phyloP scores from a whole-genome alignment of 2,329 filamentous ascomycete genomes.

The Fusarium austroafricanum region DNA sequence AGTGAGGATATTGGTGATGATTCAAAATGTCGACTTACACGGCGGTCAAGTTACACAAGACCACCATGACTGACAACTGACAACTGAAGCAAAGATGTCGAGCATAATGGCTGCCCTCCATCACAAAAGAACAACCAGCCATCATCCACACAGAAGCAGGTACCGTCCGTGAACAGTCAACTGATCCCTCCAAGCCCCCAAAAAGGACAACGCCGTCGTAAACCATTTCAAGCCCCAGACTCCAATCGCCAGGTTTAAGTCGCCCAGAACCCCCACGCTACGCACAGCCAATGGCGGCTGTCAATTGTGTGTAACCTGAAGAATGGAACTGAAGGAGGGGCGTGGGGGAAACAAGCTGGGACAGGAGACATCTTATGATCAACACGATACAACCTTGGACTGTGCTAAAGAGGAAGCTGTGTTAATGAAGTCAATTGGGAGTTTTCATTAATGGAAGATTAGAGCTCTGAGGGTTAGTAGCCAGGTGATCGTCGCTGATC shows the following conservation, averaged over 20 bases:
- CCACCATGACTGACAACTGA: constrained; percentile 10
- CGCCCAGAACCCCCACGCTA: constrained; percentile 34
- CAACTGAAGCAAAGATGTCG: constrained; percentile 13
- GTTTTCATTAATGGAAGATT: constrained; percentile 14
- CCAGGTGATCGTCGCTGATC: constrained; percentile 20
- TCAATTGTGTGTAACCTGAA: constrained; percentile 41
- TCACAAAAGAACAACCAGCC: constrained; percentile 1
- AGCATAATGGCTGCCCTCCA: constrained; percentile 35
- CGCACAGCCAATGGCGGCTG: constrained; percentile 25
- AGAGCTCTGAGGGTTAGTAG: neutral
- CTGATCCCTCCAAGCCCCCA: constrained; percentile 31
- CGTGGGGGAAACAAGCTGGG: constrained; percentile 1
- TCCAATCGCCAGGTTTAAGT: constrained; percentile 19
- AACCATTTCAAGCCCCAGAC: constrained; percentile 13
- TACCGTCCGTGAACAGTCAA: constrained; percentile 41
- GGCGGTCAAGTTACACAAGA: neutral
- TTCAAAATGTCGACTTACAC: constrained; percentile 13
- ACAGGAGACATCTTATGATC: constrained; percentile 14
- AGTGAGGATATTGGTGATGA: neutral
- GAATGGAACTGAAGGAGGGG: constrained; percentile 5
- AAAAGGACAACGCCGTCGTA: constrained; percentile 2
- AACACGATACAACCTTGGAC: constrained; percentile 5
- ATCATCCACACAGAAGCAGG: constrained; percentile 41
- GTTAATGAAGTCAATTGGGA: neutral
- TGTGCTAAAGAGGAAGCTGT: neutral